These are phyloP conservation scores for Oleoguttula mirabilis DNA, from an alignment of 495 filamentous ascomycete species.

Conservation along the genomic window DNA sequence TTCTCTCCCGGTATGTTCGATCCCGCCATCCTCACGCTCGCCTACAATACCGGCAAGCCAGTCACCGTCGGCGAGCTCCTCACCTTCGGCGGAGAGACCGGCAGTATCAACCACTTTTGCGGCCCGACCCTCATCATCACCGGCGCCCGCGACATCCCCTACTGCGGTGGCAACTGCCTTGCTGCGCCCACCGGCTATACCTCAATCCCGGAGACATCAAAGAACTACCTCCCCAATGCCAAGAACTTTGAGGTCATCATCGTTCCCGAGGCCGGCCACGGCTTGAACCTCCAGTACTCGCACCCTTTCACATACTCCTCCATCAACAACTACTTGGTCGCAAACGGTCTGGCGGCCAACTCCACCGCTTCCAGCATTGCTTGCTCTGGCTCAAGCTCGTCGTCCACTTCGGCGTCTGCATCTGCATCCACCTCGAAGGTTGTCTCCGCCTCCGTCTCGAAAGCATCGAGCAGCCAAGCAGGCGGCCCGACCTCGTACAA, in stretches of 20 bases:
- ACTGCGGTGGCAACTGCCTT: slow-evolving; percentile 26
- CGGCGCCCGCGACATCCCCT: slow-evolving; percentile 21
- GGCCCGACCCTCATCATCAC: slow-evolving; percentile 23
- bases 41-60: slow-evolving; percentile 12
- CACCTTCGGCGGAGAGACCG: slow-evolving; percentile 17
- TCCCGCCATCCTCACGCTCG: slow-evolving; percentile 29
- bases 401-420: too few relatives aligned
- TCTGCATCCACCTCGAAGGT: too few relatives aligned
- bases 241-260: slow-evolving; percentile 7
- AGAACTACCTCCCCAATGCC: slow-evolving; percentile 15
- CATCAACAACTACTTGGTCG: slow-evolving; percentile 16
- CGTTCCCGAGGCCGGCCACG: slow-evolving; percentile 20
- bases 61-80: slow-evolving; percentile 25
- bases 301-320: slow-evolving; percentile 13
- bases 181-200: slow-evolving; percentile 5
- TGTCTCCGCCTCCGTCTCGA: too few relatives aligned
- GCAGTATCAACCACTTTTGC: slow-evolving; percentile 13
- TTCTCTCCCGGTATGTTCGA: slow-evolving; percentile 38
- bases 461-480: too few relatives aligned
- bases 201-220: slow-evolving; percentile 12
- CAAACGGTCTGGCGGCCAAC: slow-evolving; percentile 15
- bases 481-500: too few relatives aligned
- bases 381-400: too few relatives aligned
- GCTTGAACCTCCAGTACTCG: slow-evolving; percentile 20
- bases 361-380: too few relatives aligned